Evolutionary conservation across 2,329 filamentous ascomycete genomes (phyloP), one percentile per base, ranked within the genome.

Genomic region (Xylaria sp.): DNA sequence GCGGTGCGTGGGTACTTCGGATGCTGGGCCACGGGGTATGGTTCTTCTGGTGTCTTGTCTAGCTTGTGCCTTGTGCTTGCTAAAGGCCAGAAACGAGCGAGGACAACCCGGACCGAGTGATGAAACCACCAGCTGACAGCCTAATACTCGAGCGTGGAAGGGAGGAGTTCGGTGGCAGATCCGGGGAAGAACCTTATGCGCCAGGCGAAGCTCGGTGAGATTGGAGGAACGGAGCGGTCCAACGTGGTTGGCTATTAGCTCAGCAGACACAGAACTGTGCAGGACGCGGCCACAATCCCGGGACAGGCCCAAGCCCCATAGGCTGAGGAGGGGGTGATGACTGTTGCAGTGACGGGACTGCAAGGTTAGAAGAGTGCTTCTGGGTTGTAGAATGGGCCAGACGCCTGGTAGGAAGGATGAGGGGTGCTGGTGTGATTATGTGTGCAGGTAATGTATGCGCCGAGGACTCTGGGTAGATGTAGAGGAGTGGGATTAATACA

Each of bases 191-290:
- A 57, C 57, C 43, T 61, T 47, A 49, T 58, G 60, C 45, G 57
- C 57, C 53, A 58, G 60, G 35, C 47, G 60, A 50, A 52, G 46
- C 63, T 66, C 56, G 63, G 60, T 63, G 60, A 60, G 60, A 55
- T n/a, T n/a, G 51, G 46, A 57, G 55, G 33, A 46, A 53, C 19
- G 55, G 63, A 57, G 63, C 56, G 42, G 54, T 47, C n/a, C 50
- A 49, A 54, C 52, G 53, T 63, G 55, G 55, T 59, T 62, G 45
- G 63, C 17, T 63, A 46, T 45, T 45, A 52, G 43, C n/a, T 42
- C 33, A 53, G 49, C 45, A 59, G 55, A 21, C 31, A 59, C 49
- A 55, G 25, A n/a, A 9, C 45, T 47, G 35, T 40, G 35, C 23
- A 50, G 28, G 42, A 42, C 50, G 57, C 57, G 40, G 42, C 50